Evolutionary conservation across 768 basidiomycete genomes (phyloP), one percentile per base, ranked within the genome.

Genomic region (Tylopilus felleus): DNA sequence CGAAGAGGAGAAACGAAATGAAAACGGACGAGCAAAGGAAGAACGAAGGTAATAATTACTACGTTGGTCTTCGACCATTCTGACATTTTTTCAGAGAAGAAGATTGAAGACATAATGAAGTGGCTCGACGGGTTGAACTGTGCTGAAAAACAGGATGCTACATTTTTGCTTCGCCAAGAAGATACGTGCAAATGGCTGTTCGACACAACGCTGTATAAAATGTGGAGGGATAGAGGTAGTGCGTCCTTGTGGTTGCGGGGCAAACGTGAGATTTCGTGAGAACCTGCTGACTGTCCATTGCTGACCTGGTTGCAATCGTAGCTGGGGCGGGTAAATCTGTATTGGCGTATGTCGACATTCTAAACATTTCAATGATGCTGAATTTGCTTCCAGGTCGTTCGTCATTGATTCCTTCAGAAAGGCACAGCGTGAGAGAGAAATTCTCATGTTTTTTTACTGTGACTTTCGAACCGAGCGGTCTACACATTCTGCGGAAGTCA

Each of bases 291-390:
- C 4, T 14, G 21, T 16, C 7, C 13, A 39, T 19, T 5, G 14
- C 38, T 53, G 46, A 53, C 14, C 13, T 8, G 27, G 19, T 31
- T n/a, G 8, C 10, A 7, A 27, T 7, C 29, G 27, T 38, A 55
- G 54, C 43, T 40, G 54, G 54, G 9, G 49, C 54, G 1, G 54
- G 50, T 2, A 55, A 52, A 55, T 55, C 54, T 12, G 54, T 55
- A 14, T 23, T 55, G 41, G 49, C 43, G 54, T 55, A 52, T 35
- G 56, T 45, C 28, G 19, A n/a, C 4, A 5, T n/a, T 40, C 2
- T 6, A 25, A 46, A 3, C 9, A 16, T 41, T 41, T 14, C 1
- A 5, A 14, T 1, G 12, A 16, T 19, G 1, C 19, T 55, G 5
- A 54, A 16, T 3, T 14, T 19, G 3, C 4, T 41, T 28, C 3